phyloP scores from a whole-genome alignment of 371 early-diverging fungal species.

The Apophysomyces sp. region DNA sequence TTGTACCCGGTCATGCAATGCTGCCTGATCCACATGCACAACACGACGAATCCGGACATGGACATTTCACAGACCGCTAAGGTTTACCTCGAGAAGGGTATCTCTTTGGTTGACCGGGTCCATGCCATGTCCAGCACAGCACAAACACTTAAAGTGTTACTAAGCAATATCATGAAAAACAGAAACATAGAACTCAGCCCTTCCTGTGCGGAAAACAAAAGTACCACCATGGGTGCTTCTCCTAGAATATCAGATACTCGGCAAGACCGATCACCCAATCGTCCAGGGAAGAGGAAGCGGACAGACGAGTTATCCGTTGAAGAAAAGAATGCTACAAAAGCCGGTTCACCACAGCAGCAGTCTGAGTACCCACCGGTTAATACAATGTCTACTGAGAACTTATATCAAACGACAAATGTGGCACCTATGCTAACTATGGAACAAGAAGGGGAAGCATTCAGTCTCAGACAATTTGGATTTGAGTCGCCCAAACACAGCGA shows the following conservation, averaged over 20 bases:
- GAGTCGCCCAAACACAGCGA: slow-evolving; percentile 8
- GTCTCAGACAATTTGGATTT: slow-evolving; percentile 45
- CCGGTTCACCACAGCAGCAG: too few relatives aligned
- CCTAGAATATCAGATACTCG: neutral
- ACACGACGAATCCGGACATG: slow-evolving; percentile 35
- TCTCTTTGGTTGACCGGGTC: slow-evolving; percentile 27
- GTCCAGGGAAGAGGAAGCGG: too few relatives aligned
- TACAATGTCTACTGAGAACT: neutral
- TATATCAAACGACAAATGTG: neutral
- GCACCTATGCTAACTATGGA: neutral
- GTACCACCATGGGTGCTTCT: neutral
- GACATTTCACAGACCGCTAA: slow-evolving; percentile 36
- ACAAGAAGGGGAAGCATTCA: slow-evolving; percentile 35
- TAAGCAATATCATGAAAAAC: slow-evolving; percentile 38
- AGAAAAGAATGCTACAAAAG: too few relatives aligned
- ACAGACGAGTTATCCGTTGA: too few relatives aligned
- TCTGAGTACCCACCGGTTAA: too few relatives aligned
- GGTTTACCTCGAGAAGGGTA: slow-evolving; percentile 30
- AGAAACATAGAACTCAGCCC: slow-evolving; percentile 30
- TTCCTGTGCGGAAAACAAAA: neutral
- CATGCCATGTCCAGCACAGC: slow-evolving; percentile 38
- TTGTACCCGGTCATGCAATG: slow-evolving; percentile 45
- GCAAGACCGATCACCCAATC: neutral
- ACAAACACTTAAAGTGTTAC: slow-evolving; percentile 20
- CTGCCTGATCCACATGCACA: slow-evolving; percentile 47